A percentile compares a stretch with the other conserved stretches of the same genome.
Conservation (phyloP, 805 yeast species). For the Wickerhamiella kazuoi region DNA sequence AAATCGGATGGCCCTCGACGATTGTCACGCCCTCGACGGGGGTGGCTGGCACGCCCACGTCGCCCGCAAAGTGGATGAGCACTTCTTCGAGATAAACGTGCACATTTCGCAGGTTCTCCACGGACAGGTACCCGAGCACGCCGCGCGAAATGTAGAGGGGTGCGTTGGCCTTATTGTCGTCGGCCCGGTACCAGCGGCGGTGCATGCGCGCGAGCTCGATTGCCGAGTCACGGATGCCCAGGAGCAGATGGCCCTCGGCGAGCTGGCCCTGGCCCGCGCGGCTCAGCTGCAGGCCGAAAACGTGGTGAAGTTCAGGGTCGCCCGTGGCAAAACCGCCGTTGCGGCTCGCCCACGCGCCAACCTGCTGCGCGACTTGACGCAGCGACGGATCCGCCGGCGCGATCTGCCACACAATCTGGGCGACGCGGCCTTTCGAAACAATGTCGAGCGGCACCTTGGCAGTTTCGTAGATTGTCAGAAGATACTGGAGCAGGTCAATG, state of each 20-base stretch:
- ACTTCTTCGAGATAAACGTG: conserved; percentile 24
- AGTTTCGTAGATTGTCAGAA: conserved; percentile 50
- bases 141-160: conserved; percentile 32
- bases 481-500: conserved; percentile 52
- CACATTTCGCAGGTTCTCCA: conserved; percentile 49
- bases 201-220: conserved; percentile 30
- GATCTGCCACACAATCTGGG: conserved; percentile 26
- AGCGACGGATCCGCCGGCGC: conserved; percentile 43
- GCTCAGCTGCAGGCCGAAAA: conserved; percentile 48
- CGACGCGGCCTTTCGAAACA: conserved; percentile 29
- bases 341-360: conserved; percentile 43
- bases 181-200: conserved; percentile 28
- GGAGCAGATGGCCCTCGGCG: conserved; percentile 55
- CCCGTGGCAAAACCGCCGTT: conserved; percentile 40
- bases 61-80: conserved; percentile 20
- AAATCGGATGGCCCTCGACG: conserved; percentile 28
- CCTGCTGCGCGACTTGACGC: conserved; percentile 46
- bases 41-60: conserved; percentile 12
- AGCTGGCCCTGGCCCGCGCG: conserved; percentile 33
- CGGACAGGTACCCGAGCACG: conserved; percentile 54
- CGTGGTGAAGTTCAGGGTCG: conserved; percentile 56
- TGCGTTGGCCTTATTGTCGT: conserved; percentile 16
- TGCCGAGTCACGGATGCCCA: conserved; percentile 43
- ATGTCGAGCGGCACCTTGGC: conserved; percentile 29
- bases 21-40: conserved; percentile 19